Evolutionary conservation across 371 early-diverging fungal genomes (phyloP), one percentile per base, ranked within the genome.

Genomic region (Synchytrium microbalum): DNA sequence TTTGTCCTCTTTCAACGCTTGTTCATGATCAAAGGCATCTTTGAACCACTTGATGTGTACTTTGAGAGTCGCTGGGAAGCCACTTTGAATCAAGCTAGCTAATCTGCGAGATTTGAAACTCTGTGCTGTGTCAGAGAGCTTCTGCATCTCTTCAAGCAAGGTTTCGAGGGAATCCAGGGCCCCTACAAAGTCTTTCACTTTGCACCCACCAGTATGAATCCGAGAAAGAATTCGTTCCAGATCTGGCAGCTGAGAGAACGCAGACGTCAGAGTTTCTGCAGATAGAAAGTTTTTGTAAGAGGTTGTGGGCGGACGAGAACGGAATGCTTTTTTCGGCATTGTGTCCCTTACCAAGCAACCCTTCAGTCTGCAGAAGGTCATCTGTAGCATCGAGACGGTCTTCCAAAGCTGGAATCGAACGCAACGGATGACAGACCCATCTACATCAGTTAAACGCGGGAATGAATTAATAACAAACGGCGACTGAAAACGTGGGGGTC

Each of bases 391-490:
- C 89, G 30, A 95, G 78, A 26, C 99, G 87, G 3, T 83, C 87
- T 54, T 90, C 84, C 64, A 99, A 99, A 1, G 82, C 87, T 0
- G 70, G 62, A 8, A 82, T 67, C 2, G 83, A 75, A 3, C 87
- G 77, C 28, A 98, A 74, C 2, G 99, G 99, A 71, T 97, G 93
- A 67, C 96, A 94, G 1, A 95, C 64, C 98, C 98, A 99, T 32
- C 84, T 83, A 28, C 83, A 78, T 1, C 8, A 19, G 59, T 5
- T 10, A 10, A 24, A 57, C 23, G 5, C 16, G 10, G 10, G 10
- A 24, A 10, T 59, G 28, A 10, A 59, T 23, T 38, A 13, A 5
- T 24, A 8, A n/a, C 24, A 28, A 28, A 55, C 56, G 8, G 13
- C 13, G 46, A 5, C 46, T 19, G 19, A 38, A 38, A 10, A 38